Conservation (phyloP, 1,284 basidiomycete species). For the Ganoderma sp. region DNA sequence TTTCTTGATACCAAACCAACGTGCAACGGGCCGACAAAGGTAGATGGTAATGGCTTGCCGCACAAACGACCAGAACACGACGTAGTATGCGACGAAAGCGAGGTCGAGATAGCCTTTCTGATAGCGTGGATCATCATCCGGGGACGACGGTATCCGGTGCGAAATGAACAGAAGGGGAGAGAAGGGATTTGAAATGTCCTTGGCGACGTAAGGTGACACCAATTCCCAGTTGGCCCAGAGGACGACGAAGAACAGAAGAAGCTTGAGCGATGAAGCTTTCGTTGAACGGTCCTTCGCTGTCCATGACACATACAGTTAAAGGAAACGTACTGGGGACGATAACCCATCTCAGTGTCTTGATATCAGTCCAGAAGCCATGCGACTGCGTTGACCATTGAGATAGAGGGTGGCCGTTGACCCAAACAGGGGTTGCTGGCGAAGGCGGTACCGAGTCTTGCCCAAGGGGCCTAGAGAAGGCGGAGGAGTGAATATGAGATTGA, state of each 20-base stretch:
- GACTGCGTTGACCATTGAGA: slow-evolving; percentile 35
- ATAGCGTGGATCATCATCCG: slow-evolving; percentile 66
- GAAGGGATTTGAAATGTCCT: slow-evolving; percentile 75
- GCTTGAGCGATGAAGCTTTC: slow-evolving; percentile 70
- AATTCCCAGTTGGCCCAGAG: slow-evolving; percentile 79
- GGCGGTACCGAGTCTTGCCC: slow-evolving; percentile 16
- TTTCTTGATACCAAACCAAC: slow-evolving; percentile 70
- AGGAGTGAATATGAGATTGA: background rate
- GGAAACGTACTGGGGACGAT: slow-evolving; percentile 67
- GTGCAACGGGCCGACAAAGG: slow-evolving; percentile 75
- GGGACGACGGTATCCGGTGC: slow-evolving; percentile 62
- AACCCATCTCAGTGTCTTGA: slow-evolving; percentile 72
- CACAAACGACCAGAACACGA: slow-evolving; percentile 92
- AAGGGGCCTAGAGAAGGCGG: slow-evolving; percentile 15
- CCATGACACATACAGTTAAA: slow-evolving; percentile 8
- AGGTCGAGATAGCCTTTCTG: slow-evolving; percentile 83
- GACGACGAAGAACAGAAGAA: slow-evolving; percentile 76
- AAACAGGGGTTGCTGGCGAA: slow-evolving; percentile 21
- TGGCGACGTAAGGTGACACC: slow-evolving; percentile 54
- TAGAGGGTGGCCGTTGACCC: slow-evolving; percentile 10
- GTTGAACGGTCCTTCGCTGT: background rate
- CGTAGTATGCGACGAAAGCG: slow-evolving; percentile 84
- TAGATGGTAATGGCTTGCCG: slow-evolving; percentile 81
- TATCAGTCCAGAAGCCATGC: slow-evolving; percentile 50
- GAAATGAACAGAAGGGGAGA: slow-evolving; percentile 79